These are phyloP conservation scores for Diospyros kaki DNA, from an alignment of 148 eudicot genomes.

Conservation along the genomic window DNA sequence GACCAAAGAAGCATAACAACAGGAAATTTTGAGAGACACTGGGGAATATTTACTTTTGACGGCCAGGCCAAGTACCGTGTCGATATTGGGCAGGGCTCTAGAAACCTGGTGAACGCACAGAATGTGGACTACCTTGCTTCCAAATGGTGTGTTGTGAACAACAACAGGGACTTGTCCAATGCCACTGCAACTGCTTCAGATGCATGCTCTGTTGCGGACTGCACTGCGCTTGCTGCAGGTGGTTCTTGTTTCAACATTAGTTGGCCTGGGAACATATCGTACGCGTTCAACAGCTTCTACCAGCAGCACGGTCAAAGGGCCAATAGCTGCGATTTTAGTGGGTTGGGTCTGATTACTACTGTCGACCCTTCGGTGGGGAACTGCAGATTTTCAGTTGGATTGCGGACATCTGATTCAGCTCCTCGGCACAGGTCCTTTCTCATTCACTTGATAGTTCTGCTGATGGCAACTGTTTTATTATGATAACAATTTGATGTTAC, in stretches of 20 bases:
- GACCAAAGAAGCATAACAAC: constrained; percentile 50
- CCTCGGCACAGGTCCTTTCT: constrained; percentile 17
- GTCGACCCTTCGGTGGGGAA: constrained; percentile 73
- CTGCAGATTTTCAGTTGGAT: constrained; percentile 66
- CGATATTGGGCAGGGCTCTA: constrained; percentile 48
- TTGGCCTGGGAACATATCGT: constrained; percentile 81
- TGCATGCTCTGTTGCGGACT: constrained; percentile 70
- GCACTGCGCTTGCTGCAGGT: constrained; percentile 58
- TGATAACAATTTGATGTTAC: constrained; percentile 10
- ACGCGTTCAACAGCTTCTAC: constrained; percentile 83
- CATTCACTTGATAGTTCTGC: constrained; percentile 26
- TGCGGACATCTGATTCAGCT: constrained; percentile 39
- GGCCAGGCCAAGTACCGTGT: constrained; percentile 86
- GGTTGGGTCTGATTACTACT: constrained; percentile 82
- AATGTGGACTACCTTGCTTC: constrained; percentile 65
- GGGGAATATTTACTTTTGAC: constrained; percentile 88
- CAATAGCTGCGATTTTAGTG: constrained; percentile 71
- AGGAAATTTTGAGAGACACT: constrained; percentile 75
- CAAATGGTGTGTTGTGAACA: constrained; percentile 84
- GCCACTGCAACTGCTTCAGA: constrained; percentile 45
- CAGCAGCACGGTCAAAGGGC: constrained; percentile 78
- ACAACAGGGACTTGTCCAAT: constrained; percentile 61
- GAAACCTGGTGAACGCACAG: constrained; percentile 55
- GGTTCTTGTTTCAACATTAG: constrained; percentile 77
- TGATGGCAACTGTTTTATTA: constrained; percentile 21